Base-by-base conservation (phyloP, 805 yeast species). In the Lachancea nothofagi region DNA sequence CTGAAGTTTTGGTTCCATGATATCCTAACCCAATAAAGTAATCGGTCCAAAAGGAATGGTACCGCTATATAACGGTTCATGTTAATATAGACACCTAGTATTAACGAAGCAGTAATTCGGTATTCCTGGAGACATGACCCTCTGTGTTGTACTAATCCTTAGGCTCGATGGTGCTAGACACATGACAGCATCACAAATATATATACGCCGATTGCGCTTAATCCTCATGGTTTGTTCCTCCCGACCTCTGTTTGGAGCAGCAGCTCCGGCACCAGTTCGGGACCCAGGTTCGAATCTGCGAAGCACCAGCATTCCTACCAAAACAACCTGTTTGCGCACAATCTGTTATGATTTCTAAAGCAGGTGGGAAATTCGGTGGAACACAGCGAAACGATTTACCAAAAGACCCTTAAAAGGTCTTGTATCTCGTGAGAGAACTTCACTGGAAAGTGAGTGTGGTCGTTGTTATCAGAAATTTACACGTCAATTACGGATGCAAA, bases 361-460 rank as follows among this genome's bases (percentile, higher is more conserved):
- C 64, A 59, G 63, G 64, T 59, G 64, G 64, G 64, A 59, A 59
- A 59, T 59, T 59, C 64, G 64, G 64, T 59, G 64, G 46, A 59
- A 53, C 59, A 47, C 60, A 45, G 51, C 50, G 55, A 49, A 34
- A 34, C 48, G 30, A 24, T 22, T 8, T 24, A 24, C 22, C 36
- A 37, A 26, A 34, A 25, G 31, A 30, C 9, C 28, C 20, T 27
- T 10, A 23, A 6, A 15, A 5, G 33, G 33, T 9, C 31, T 36
- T 34, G 43, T 33, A 24, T 34, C 35, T 33, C 43, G 38, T 40
- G 43, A 40, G 43, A 33, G 35, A 34, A 26, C 26, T 12, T 21
- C 38, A 29, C 35, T 34, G 43, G 43, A 40, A 40, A 29, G 30
- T 33, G 38, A 26, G 24, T 29, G 43, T 40, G 43, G 43, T 31